Percentiles rank a stretch among this genome's conserved stretches.
Conservation (phyloP, 2,329 filamentous ascomycete species). For the Nothophoma quercina region DNA sequence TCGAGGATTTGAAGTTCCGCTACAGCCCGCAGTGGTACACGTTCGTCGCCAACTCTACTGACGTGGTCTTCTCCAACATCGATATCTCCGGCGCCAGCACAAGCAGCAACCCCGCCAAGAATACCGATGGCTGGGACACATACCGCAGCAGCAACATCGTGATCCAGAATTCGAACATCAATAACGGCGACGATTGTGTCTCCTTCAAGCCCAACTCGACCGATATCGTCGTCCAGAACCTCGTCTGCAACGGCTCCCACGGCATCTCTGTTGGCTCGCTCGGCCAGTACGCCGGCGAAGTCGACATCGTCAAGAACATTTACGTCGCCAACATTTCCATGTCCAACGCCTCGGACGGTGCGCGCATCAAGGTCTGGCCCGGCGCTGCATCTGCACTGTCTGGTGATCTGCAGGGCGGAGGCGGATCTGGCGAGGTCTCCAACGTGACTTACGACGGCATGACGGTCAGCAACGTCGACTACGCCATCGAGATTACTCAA, state of each 20-base stretch:
- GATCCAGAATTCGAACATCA: conserved; percentile 70
- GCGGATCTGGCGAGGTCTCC: conserved; percentile 66
- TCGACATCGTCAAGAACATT: conserved; percentile 74
- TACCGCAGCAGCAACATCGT: conserved; percentile 68
- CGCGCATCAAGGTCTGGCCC: conserved; percentile 78
- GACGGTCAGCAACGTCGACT: conserved; percentile 68
- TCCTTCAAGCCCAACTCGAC: conserved; percentile 79
- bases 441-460: conserved; percentile 74
- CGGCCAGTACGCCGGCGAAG: conserved; percentile 69
- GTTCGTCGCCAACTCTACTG: conserved; percentile 69
- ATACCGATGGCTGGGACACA: conserved; percentile 71
- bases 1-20: conserved; percentile 67
- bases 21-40: conserved; percentile 71
- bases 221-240: conserved; percentile 71
- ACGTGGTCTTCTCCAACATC: conserved; percentile 70
- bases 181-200: conserved; percentile 75
- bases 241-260: conserved; percentile 73
- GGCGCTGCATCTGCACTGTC: conserved; percentile 63
- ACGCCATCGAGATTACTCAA: conserved; percentile 70
- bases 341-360: conserved; percentile 63
- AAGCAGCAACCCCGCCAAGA: conserved; percentile 66
- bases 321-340: conserved; percentile 54
- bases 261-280: conserved; percentile 77
- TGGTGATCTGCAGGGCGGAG: conserved; percentile 70
- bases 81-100: conserved; percentile 64